These are phyloP conservation scores for Volvox reticuliferus DNA, from an alignment of 139 green algal species.

Conservation along the genomic window DNA sequence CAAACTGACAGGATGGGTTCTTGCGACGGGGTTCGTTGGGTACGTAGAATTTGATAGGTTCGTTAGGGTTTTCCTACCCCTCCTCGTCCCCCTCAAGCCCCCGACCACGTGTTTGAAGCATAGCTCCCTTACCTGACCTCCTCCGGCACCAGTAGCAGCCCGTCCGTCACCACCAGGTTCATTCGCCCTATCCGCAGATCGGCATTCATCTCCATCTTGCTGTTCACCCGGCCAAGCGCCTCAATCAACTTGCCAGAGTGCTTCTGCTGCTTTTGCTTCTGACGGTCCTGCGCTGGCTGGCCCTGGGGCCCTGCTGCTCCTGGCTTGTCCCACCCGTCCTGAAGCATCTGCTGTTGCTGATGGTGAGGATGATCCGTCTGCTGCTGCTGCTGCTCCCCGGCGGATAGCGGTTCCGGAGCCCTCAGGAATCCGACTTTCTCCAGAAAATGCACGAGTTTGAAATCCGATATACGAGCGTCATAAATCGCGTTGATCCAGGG, in stretches of 20 bases:
- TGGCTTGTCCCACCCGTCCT: too few species aligned
- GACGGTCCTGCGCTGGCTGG: not conserved
- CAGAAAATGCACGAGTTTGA: constrained; percentile 21
- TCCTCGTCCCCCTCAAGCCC: too few species aligned
- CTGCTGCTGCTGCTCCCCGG: not conserved
- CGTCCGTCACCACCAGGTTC: constrained; percentile 49
- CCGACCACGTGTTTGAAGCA: not conserved
- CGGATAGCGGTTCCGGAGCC: not conserved
- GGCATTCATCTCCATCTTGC: constrained; percentile 35
- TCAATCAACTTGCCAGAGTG: not conserved
- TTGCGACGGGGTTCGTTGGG: too few species aligned
- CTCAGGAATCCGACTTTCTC: constrained; percentile 36
- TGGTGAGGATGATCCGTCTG: not conserved
- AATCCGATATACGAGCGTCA: not conserved
- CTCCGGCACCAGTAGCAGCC: constrained; percentile 47
- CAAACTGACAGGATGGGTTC: too few species aligned
- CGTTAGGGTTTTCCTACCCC: too few species aligned
- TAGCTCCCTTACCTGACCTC: constrained; percentile 42
- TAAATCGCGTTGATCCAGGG: constrained; percentile 46
- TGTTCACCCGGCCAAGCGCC: constrained; percentile 35
- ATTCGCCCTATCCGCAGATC: constrained; percentile 42
- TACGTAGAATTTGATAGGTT: too few species aligned
- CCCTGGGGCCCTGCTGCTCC: not conserved
- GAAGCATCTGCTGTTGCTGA: not conserved
- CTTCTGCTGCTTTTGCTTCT: not conserved